These are phyloP conservation scores for Plenodomus lindquistii DNA, from an alignment of 2,329 filamentous ascomycete genomes.

Conservation along the genomic window DNA sequence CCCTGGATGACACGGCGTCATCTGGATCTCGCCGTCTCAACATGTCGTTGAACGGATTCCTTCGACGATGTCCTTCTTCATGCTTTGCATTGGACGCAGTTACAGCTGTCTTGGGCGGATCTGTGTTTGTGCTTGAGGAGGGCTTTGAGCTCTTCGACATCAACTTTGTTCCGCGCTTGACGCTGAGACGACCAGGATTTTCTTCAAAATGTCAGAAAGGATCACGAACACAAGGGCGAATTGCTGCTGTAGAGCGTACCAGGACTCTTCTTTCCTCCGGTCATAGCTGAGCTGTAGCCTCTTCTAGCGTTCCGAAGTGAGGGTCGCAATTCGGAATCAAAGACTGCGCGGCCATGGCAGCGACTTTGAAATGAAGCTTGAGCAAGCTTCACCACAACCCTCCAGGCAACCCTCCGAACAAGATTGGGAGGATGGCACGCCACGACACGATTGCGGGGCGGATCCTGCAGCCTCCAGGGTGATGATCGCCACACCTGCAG, in stretches of 20 bases:
- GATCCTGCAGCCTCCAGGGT: slow-evolving; percentile 16
- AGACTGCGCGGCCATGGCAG: slow-evolving; percentile 4
- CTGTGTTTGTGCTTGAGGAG: slow-evolving; percentile 22
- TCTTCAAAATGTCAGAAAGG: background rate
- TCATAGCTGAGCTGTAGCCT: slow-evolving; percentile 22
- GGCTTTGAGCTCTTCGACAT: slow-evolving; percentile 29
- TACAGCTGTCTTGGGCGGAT: slow-evolving; percentile 38
- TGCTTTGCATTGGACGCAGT: slow-evolving; percentile 32
- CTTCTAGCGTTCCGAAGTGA: slow-evolving; percentile 13
- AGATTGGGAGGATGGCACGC: slow-evolving; percentile 3
- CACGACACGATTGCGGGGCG: slow-evolving; percentile 8
- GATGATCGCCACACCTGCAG: slow-evolving; percentile 20
- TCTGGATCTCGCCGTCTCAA: slow-evolving; percentile 14
- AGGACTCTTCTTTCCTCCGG: slow-evolving; percentile 34
- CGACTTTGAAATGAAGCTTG: background rate
- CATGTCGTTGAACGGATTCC: slow-evolving; percentile 39
- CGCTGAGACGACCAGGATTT: slow-evolving; percentile 24
- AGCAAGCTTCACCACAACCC: background rate
- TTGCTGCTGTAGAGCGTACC: slow-evolving; percentile 20
- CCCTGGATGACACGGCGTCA: slow-evolving; percentile 1
- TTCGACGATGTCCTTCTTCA: slow-evolving; percentile 35
- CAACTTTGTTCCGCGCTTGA: slow-evolving; percentile 30
- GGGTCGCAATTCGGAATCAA: slow-evolving; percentile 12
- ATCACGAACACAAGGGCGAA: background rate
- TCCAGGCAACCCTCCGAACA: background rate